Base-by-base conservation (phyloP, 352 stramenopile species). In the Aphanomyces stellatus region DNA sequence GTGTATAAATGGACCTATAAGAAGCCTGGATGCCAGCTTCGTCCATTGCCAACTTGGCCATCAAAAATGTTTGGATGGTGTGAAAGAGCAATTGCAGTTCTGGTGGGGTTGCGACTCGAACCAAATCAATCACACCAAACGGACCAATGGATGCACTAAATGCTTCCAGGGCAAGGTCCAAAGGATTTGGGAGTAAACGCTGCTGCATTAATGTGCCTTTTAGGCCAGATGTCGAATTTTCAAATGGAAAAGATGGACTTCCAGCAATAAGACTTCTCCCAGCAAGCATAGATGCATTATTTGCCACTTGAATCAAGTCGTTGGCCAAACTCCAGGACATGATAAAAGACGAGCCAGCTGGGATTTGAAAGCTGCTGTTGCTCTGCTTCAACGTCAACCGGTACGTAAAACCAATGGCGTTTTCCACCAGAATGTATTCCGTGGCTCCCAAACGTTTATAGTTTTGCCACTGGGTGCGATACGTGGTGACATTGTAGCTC, bases 401-500 rank as follows among this genome's bases (percentile, higher is more conserved):
- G 27, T 64, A 64, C 42, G 3, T 13, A 5, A 64, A 28, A 4
- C 56, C 56, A 25, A 64, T 5, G 13, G 56, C 31, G 4, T 31
- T 64, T 13, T 11, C 15, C 25, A 64, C 37, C 4, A 30, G 4
- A 13, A 64, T 30, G 6, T 31, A 51, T 11, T 64, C 56, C 25
- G 22, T 51, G 6, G 35, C 4, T 25, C 56, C 56, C 13, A 40
- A 11, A 34, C 19, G 11, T 34, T 64, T 64, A 22, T 40, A 64
- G 56, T 64, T 64, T 51, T 64, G 56, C 56, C 56, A 64, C 42
- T 64, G 56, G 25, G 37, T 34, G n/a, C 6, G 2, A 30, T 51
- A 64, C 7, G 6, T 46, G 25, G 22, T 24, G 42, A 64, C 40
- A 5, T 7, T 24, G 6, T 31, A 4, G 5, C 6, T 6, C 5